Percentiles rank a stretch among this genome's conserved stretches.
phyloP scores from a whole-genome alignment of 805 yeast genomes.

The Ogataea thermomethanolica region DNA sequence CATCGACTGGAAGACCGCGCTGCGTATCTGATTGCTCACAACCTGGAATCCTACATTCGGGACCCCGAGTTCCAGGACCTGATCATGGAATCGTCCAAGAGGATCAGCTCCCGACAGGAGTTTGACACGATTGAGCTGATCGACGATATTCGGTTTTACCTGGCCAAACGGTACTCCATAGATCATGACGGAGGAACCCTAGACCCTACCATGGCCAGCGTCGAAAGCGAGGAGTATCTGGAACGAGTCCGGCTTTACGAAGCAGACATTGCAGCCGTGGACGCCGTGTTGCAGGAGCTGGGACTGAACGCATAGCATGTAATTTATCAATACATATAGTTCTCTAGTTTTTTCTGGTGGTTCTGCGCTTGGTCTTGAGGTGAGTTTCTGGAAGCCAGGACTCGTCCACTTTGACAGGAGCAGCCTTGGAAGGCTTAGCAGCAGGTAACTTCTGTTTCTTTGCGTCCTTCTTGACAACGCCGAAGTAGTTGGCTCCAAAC shows the following conservation, averaged over 20 bases:
- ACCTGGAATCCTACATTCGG: constrained; percentile 37
- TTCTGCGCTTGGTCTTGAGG: constrained; percentile 27
- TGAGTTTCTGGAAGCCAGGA: constrained; percentile 61
- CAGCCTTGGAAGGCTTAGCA: constrained; percentile 24
- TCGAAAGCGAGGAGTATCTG: constrained; percentile 13
- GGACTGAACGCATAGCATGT: constrained; percentile 39
- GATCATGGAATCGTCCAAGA: constrained; percentile 36
- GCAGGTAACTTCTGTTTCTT: constrained; percentile 24
- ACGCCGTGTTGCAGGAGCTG: constrained; percentile 36
- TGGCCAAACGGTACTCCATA: constrained; percentile 39
- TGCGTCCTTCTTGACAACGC: constrained; percentile 34
- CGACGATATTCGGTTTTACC: constrained; percentile 70
- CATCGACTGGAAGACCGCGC: constrained; percentile 62
- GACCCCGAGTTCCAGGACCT: constrained; percentile 38
- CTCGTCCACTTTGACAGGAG: constrained; percentile 37
- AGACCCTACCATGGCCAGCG: constrained; percentile 14
- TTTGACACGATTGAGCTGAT: constrained; percentile 77
- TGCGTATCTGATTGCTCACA: constrained; percentile 54
- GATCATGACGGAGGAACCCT: constrained; percentile 23
- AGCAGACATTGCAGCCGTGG: constrained; percentile 39
- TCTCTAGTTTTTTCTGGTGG: constrained; percentile 32
- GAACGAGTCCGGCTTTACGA: constrained; percentile 29
- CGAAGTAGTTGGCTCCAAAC: constrained; percentile 47
- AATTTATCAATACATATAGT: constrained; percentile 19
- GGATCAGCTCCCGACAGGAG: constrained; percentile 61